These are phyloP conservation scores for Bacterosira constricta DNA, from an alignment of 108 stramenopile genomes.

Conservation along the genomic window DNA sequence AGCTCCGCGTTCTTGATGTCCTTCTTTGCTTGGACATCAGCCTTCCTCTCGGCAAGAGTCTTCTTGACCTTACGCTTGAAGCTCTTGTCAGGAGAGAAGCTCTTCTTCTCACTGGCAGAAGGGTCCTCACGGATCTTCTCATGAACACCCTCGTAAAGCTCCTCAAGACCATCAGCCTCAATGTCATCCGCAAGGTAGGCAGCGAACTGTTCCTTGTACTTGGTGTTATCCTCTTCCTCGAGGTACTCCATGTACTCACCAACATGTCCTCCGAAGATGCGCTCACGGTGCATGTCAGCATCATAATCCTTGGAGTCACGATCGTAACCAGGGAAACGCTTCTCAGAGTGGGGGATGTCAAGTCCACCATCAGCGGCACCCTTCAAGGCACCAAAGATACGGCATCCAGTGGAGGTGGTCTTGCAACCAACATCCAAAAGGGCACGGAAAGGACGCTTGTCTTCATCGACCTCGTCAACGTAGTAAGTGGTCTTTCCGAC, in stretches of 20 bases:
- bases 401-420: conserved; percentile 95
- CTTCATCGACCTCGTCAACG: conserved; percentile 98
- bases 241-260: conserved; percentile 98
- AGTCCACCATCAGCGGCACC: conserved; percentile 98
- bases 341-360: conserved; percentile 96
- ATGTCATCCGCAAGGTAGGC: conserved; percentile 81
- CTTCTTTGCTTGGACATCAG: conserved; percentile 93
- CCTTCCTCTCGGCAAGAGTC: conserved; percentile 93
- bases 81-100: conserved; percentile 87
- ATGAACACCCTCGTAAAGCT: conserved; percentile 90
- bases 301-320: conserved; percentile 97
- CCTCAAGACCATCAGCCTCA: conserved; percentile 89
- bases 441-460: conserved; percentile 97
- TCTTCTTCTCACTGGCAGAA: conserved; percentile 79
- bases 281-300: conserved; percentile 96
- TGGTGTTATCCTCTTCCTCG: conserved; percentile 96
- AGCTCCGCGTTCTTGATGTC: conserved; percentile 91
- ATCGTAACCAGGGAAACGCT: conserved; percentile 99
- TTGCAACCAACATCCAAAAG: conserved; percentile 96
- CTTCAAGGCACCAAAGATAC: conserved; percentile 98
- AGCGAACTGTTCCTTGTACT: conserved; percentile 92
- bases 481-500: conserved; percentile 95
- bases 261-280: conserved; percentile 97
- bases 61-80: conserved; percentile 94
- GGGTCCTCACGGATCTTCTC: conserved; percentile 98